Base-by-base conservation (phyloP, 2,329 filamentous ascomycete species). In the Chaetothyriales sp. region DNA sequence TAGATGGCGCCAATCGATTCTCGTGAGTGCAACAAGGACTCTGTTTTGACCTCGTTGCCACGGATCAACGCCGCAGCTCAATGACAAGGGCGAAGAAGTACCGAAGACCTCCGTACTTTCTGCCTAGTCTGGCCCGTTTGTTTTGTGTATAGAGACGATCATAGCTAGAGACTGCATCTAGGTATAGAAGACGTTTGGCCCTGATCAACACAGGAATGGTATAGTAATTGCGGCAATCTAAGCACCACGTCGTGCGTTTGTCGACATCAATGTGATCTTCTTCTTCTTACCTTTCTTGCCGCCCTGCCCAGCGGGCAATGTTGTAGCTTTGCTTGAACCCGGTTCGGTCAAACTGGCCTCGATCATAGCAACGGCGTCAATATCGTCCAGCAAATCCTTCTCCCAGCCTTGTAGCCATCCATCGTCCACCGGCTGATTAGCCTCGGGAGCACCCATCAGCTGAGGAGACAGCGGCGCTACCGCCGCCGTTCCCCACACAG, bases 401-500 rank as follows among this genome's bases (percentile, higher is more conserved):
- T 94, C 86, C 82, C 82, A 86, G 1, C 82, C 86, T 59, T 85
- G 81, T 15, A 90, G 70, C 89, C 89, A 95, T 0, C 89, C 90
- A 63, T 95, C 89, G 55, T 88, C 79, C 5, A 66, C 61, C 50
- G 57, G 50, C 4, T 54, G 53, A 43, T 66, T 60, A 42, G 68
- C 66, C 2, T 67, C 66, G 25, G 68, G 63, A 9, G 64, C 56
- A 4, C 54, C 60, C 9, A 67, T 54, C 25, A 66, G 66, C 25
- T 79, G 60, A 9, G 77, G 74, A 1, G 81, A 79, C 2, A 79
- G 81, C 0, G 69, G 69, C 0, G 79, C 70, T 2, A 71, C 62
- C 2, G 94, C 70, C 0, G 77, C 79, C 0, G 90, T 96, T n/a
- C 90, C 90, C 90, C 90, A 96, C 0, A 96, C 86, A 0, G 90